Evolutionary conservation across 73 alveolate genomes (phyloP), one percentile per base, ranked within the genome.

Genomic region (Stentor coeruleus): DNA sequence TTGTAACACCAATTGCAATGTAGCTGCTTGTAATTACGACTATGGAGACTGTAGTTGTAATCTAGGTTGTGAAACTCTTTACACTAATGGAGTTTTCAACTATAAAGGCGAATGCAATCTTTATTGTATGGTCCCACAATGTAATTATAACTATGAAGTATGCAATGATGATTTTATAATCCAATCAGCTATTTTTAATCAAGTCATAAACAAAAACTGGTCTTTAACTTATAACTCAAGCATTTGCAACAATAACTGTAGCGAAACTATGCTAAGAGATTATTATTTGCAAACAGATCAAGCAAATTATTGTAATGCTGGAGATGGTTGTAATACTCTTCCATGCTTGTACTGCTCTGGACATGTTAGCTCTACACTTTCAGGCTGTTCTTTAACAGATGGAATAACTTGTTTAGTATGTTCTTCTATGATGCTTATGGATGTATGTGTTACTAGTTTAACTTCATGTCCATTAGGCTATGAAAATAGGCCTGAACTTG

Each of bases 21-120:
- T n/a, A 14, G 83, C 33, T 15, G 26, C 38, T 15, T 75, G 83
- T 35, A 35, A 35, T 20, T 75, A 37, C 33, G 83, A 75, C 39
- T 20, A 20, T 15, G 83, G 83, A 0, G 83, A 75, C 3, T 75
- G 83, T 35, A 14, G 79, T 33, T 49, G 66, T 20, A 20, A 6
- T 11, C 6, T 49, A 20, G 66, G 66, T 49, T 49, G 66, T 20
- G 6, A 6, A 11, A 11, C 6, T 20, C 6, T 11, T 11, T 49
- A 49, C 20, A 49, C 66, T 11, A 20, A 49, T 20, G 66, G 66
- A 49, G 20, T 20, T 49, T 49, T 49, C 20, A 11, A 6, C 6
- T 6, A 20, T 11, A 49, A 49, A 49, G 66, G 20, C 66, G 20
- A 20, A 6, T 49, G 66, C 20, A 11, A 6, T 49, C 20, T 20